Evolutionary conservation across 371 early-diverging fungal genomes (phyloP).

Genomic region (Thermomucor indicae-seudaticae): DNA sequence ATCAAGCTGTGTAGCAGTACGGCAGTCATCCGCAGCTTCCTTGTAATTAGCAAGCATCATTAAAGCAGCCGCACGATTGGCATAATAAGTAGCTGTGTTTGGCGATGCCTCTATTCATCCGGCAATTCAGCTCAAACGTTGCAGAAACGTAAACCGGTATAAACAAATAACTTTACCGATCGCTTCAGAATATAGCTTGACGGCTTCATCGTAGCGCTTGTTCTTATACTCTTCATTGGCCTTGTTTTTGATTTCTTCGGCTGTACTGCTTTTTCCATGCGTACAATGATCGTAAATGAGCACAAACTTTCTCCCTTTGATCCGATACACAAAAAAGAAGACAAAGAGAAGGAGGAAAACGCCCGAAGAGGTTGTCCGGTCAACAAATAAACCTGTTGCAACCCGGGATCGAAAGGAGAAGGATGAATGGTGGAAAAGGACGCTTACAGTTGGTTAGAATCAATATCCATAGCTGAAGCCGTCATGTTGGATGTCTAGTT

Average conservation of each 20-base stretch:
- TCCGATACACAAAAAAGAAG: background rate
- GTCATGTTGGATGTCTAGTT: background rate
- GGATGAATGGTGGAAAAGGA: no score
- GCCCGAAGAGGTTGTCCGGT: background rate
- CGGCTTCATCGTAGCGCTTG: constrained; percentile 58
- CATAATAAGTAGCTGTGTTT: constrained; percentile 62
- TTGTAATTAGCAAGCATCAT: constrained; percentile 68
- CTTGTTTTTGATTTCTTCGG: constrained; percentile 57
- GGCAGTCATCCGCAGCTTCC: constrained; percentile 71
- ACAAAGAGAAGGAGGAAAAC: background rate
- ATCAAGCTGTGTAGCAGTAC: constrained; percentile 58
- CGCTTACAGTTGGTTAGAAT: background rate
- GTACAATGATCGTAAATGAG: no score
- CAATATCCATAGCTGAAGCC: background rate
- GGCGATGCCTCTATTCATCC: constrained; percentile 53
- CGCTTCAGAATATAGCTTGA: constrained; percentile 54
- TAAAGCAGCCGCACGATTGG: constrained; percentile 80
- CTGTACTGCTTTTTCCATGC: constrained; percentile 26
- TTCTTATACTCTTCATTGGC: constrained; percentile 58
- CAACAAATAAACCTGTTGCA: background rate
- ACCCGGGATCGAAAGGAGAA: background rate
- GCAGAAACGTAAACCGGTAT: background rate
- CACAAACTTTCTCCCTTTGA: no score
- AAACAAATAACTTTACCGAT: constrained; percentile 38
- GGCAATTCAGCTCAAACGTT: background rate